Conservation (phyloP, 768 basidiomycete genomes). For the Hydnum rufescens region DNA sequence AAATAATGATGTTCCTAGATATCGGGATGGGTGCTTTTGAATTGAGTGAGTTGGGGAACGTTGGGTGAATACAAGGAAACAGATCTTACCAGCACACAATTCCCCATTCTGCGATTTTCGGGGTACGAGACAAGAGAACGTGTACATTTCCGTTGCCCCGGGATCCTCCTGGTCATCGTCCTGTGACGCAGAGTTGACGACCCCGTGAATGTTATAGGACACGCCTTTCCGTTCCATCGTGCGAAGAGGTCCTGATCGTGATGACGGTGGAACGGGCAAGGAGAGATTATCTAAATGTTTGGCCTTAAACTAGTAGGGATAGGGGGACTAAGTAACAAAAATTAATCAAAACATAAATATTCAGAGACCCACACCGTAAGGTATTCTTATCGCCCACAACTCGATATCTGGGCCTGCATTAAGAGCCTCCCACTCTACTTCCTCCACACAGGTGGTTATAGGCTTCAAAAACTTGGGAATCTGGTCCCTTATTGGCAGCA, state of each 20-base stretch:
- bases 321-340: not conserved
- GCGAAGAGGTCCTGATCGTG: not conserved
- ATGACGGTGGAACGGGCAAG: not conserved
- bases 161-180: not conserved
- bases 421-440: constrained; percentile 6
- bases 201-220: not conserved
- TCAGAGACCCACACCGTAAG: constrained; percentile 3
- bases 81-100: not conserved
- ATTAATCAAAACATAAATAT: not conserved
- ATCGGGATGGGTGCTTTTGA: constrained; percentile 3
- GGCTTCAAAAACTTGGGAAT: not conserved
- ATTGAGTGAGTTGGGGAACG: not conserved
- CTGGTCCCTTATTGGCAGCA: not conserved
- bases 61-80: not conserved
- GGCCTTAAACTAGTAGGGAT: constrained; percentile 3
- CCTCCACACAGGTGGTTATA: not conserved
- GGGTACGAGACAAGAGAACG: not conserved
- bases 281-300: constrained; percentile 4
- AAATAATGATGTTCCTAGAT: constrained; percentile 4
- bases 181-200: not conserved
- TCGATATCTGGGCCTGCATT: constrained; percentile 7
- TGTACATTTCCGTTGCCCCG: not conserved
- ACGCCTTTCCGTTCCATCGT: not conserved
- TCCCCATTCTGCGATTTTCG: not conserved
- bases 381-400: constrained; percentile 6